phyloP scores from a whole-genome alignment of 768 basidiomycete genomes.

The Russula abietina region DNA sequence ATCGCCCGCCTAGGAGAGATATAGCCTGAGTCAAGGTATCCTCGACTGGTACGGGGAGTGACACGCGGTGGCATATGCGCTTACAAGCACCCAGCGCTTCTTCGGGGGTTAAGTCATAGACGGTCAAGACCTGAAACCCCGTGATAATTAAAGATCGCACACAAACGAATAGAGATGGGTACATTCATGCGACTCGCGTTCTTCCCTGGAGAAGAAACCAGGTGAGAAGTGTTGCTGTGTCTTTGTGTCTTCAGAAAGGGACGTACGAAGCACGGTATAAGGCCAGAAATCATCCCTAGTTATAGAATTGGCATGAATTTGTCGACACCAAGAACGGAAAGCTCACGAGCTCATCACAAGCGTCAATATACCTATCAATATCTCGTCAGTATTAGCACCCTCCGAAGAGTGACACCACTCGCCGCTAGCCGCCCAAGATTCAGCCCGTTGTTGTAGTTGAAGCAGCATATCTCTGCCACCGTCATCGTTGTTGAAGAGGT shows the following conservation, averaged over 20 bases:
- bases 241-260: slow-evolving; percentile 7
- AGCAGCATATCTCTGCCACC: slow-evolving; percentile 73
- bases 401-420: slow-evolving; percentile 24
- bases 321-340: background rate
- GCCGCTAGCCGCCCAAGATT: slow-evolving; percentile 81
- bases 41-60: slow-evolving; percentile 31
- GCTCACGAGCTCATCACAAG: slow-evolving; percentile 74
- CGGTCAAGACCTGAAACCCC: slow-evolving; percentile 52
- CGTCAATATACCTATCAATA: slow-evolving; percentile 58
- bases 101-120: slow-evolving; percentile 56
- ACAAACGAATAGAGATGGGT: background rate
- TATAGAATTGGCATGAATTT: background rate
- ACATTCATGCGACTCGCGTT: slow-evolving; percentile 72
- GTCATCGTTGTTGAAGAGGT: slow-evolving; percentile 70
- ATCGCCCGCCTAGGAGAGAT: slow-evolving; percentile 66
- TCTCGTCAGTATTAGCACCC: slow-evolving; percentile 12
- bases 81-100: slow-evolving; percentile 56
- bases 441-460: slow-evolving; percentile 81
- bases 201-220: slow-evolving; percentile 43
- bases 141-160: background rate
- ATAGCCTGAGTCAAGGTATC: slow-evolving; percentile 45
- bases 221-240: background rate
- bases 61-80: slow-evolving; percentile 43
- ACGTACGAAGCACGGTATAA: slow-evolving; percentile 57
- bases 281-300: slow-evolving; percentile 82